These are phyloP conservation scores for Capronia epimyces DNA, from an alignment of 2,329 filamentous ascomycete species.

Conservation along the genomic window DNA sequence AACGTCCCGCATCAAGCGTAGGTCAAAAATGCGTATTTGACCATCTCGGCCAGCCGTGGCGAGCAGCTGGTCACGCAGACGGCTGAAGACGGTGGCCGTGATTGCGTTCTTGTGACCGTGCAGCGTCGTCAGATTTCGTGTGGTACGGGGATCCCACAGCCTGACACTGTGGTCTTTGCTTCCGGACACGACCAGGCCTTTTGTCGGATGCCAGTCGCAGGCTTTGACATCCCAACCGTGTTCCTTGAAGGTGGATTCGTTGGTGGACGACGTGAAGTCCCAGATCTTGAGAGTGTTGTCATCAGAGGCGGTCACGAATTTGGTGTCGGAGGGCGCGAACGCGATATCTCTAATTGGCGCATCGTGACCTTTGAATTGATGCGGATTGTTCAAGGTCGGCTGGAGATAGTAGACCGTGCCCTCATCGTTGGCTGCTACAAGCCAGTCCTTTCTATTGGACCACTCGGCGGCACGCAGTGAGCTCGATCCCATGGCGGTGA, in stretches of 20 bases:
- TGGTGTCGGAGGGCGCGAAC: constrained; percentile 88
- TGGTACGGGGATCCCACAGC: constrained; percentile 93
- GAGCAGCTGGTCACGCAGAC: constrained; percentile 73
- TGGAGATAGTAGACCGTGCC: constrained; percentile 98
- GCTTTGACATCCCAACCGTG: constrained; percentile 97
- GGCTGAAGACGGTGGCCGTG: constrained; percentile 86
- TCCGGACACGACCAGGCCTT: constrained; percentile 87
- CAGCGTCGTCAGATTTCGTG: constrained; percentile 83
- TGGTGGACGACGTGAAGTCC: constrained; percentile 81
- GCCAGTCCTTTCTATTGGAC: constrained; percentile 94
- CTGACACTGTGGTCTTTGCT: constrained; percentile 98
- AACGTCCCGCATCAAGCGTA: constrained; percentile 97
- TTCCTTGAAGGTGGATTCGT: constrained; percentile 79
- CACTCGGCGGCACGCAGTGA: constrained; percentile 79
- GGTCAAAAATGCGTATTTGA: constrained; percentile 85
- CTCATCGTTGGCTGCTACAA: constrained; percentile 91
- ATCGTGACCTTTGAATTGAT: constrained; percentile 83
- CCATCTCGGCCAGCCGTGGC: constrained; percentile 92
- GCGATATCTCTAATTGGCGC: constrained; percentile 87
- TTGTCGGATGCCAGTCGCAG: constrained; percentile 95
- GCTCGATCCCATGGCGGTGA: constrained; percentile 61
- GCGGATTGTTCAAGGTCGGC: constrained; percentile 97
- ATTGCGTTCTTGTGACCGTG: constrained; percentile 98
- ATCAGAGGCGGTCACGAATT: constrained; percentile 94
- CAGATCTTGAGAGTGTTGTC: constrained; percentile 92